Evolutionary conservation across 1,284 basidiomycete species (phyloP).

Genomic region (Stereum hirsutum): DNA sequence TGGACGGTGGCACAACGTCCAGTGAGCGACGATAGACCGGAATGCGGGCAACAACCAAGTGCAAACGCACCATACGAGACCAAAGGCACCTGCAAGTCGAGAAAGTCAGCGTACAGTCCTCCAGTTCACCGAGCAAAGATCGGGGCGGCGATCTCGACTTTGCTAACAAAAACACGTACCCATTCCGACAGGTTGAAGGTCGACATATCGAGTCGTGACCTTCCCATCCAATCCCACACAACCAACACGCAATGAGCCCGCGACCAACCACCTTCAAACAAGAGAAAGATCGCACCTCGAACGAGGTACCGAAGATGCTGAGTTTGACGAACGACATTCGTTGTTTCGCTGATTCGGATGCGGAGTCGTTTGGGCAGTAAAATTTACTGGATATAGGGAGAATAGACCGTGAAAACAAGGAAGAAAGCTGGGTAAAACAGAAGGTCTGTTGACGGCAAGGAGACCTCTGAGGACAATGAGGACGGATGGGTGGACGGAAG

Average conservation of each 20-base stretch:
- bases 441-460: no score
- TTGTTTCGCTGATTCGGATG: no score
- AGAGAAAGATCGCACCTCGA: constrained; percentile 48
- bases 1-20: not conserved
- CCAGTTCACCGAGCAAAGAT: constrained; percentile 8
- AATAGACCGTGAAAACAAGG: no score
- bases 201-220: constrained; percentile 98
- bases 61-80: constrained; percentile 79
- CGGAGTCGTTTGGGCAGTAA: no score
- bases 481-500: no score
- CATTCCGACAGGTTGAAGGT: constrained; percentile 99
- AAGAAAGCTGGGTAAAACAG: no score
- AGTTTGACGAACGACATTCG: constrained; percentile 98
- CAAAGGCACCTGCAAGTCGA: constrained; percentile 71
- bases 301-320: constrained; percentile 95
- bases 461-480: no score
- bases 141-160: constrained; percentile 6
- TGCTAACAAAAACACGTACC: constrained; percentile 42
- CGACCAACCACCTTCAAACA: no score
- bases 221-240: no score
- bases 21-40: not conserved
- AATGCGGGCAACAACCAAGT: not conserved
- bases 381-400: no score
- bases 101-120: no score
- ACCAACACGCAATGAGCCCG: no score